Evolutionary conservation across 495 filamentous ascomycete genomes (phyloP), one percentile per base, ranked within the genome.

Genomic region (Penicillium flavigenum): DNA sequence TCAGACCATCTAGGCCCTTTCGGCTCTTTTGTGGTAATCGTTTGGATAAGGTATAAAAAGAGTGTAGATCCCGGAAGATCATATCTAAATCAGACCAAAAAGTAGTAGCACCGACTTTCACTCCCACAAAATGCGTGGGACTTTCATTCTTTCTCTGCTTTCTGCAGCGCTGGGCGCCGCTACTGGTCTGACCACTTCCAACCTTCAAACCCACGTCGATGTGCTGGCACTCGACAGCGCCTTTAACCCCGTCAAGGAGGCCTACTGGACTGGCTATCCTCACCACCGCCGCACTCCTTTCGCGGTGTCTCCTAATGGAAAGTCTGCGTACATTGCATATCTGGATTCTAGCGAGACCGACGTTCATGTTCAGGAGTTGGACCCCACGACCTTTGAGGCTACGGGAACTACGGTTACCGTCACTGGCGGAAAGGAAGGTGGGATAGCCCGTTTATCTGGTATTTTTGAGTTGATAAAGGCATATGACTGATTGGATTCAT

Each of bases 211-310:
- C 41, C 64, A 74, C 42, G 70, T 74, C 49, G 71, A 79, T 63
- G 69, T 71, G 54, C 67, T 82, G 55, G 64, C 68, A 51, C 67
- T 81, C 19, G 63, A 66, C 47, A 64, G 60, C 38, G 54, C 66
- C 19, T 81, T 81, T 59, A 74, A 80, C 55, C 79, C 80, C 11
- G 72, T 83, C 29, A 76, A 78, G 59, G 69, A 66, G 0, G 71
- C 76, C 20, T 83, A 83, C 71, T 82, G 80, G 79, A 81, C 79
- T 36, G 72, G 70, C 4, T 74, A 76, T 46, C 78, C 77, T 46
- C 81, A 83, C 53, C 79, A 81, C 58, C 75, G 78, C 17, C 73
- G 79, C 14, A 81, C 81, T 19, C 79, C 81, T 6, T 83, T 83
- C 47, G 72, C 79, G 14, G 63, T 76, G 14, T 81, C 80, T 5